Base-by-base conservation (phyloP, 768 basidiomycete species). In the Pleurotus cornucopiae region DNA sequence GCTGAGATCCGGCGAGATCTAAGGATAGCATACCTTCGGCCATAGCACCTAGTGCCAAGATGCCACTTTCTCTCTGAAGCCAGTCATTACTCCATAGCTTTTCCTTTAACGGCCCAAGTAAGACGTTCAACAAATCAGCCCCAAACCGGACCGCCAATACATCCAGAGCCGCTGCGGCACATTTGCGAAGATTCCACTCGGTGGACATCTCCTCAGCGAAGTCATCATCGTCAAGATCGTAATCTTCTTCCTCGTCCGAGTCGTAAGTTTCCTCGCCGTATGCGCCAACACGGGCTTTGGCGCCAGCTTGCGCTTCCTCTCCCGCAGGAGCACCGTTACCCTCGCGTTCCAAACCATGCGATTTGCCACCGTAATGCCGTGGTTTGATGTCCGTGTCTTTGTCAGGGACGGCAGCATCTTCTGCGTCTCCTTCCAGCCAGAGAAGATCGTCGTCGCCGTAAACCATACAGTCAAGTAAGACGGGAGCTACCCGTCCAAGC, bases 171-270 rank as follows among this genome's bases (percentile, higher is more conserved):
- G 97, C 97, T 0, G 97, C 97, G 1, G 94, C 94, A 66, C 97
- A 99, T 74, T 99, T 99, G 60, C 97, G 82, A 58, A 98, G 76
- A 72, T 98, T 99, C 97, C 97, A 99, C 68, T 98, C 95, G 1
- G 96, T 96, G 7, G 91, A 89, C 80, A 92, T 90, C 67, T 98
- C 97, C 57, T 98, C 97, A 12, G 94, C 94, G 62, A 96, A 95
- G 57, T 95, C 93, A 45, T 92, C 88, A 57, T 93, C 89, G 60
- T 94, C 88, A 60, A 87, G 77, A 62, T 95, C 86, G 59, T 91
- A 85, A 57, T 94, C 89, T 2, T 95, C 92, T 2, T 95, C 91
- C 0, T 93, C 91, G 52, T 95, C 93, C 0, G 86, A 86, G 60
- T 93, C 89, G 49, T 85, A 73, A 12, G 86, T 85, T 66, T 93